Evolutionary conservation across 2,329 filamentous ascomycete species (phyloP), one percentile per base, ranked within the genome.

Genomic region (Aureobasidium sp.): DNA sequence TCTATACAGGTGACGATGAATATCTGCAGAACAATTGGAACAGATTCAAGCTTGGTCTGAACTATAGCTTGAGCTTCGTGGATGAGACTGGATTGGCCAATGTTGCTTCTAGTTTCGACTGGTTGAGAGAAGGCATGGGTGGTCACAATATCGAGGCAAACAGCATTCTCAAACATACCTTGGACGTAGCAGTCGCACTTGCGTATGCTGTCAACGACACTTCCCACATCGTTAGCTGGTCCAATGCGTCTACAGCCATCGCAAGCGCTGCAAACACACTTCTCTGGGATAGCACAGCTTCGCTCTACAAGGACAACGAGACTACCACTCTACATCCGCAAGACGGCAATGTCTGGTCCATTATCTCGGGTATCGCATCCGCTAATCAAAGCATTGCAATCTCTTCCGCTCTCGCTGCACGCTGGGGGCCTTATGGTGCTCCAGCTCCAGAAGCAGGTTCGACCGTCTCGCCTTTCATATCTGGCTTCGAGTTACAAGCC

Each of bases 261-360:
- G 74, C 74, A 65, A 65, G 65, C 0, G 74, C 77, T 5, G 80
- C 81, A 30, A 77, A 81, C 48, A 67, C 68, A 11, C 72, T 77
- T 52, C 77, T 81, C 62, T 85, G 79, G 77, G 78, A 83, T 64
- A 65, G 71, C 0, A 59, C 68, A 1, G 73, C 73, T n/a, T 78
- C 79, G 30, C 76, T 82, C 64, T 82, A 85, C 72, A 75, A 76
- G 60, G 81, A 83, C 69, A 84, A 83, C 64, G 77, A 79, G 41
- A 78, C 76, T 0, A 79, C 77, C 2, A 75, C 76, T 0, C 73
- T 88, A 3, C 74, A 82, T 47, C 76, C 76, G 0, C 76, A 78
- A 67, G 76, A 78, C 64, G 76, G 76, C 29, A 78, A 78, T 60
- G 68, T 69, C 13, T 77, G 73, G 75, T 75, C 75, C 29, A 69